Evolutionary conservation across 2,329 filamentous ascomycete genomes (phyloP), one percentile per base, ranked within the genome.

Genomic region (Ascocoryne sarcoides): DNA sequence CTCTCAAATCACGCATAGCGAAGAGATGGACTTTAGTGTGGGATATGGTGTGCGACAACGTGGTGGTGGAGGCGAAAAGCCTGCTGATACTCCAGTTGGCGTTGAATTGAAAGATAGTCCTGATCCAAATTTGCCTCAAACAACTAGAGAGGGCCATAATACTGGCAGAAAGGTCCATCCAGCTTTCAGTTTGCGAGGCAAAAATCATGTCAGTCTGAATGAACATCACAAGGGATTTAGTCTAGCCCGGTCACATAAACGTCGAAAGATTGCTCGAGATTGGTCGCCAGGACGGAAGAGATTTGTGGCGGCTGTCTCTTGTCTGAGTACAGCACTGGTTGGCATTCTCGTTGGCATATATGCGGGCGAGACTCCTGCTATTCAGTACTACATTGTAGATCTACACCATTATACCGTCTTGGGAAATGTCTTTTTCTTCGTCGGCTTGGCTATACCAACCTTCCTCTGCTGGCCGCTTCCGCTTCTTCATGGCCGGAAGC

Each of bases 321-420:
- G 84, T 55, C 64, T 82, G 49, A 86, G 83, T 51, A 86, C 83
- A 4, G 76, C 79, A 10, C 65, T 86, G 39, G 68, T 88, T 33
- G 84, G 84, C 0, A 64, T 84, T 18, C 66, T 87, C 16, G 65
- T 85, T 42, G 84, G 84, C 1, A 82, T 88, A 16, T 90, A 88
- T 57, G 79, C 82, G 40, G 84, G 84, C 3, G 72, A 87, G 50
- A 82, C 87, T 1, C 82, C 84, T n/a, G 75, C 78, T 3, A 84
- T 89, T 18, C 83, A 88, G 56, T 87, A 87, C 58, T 79, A 78
- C 52, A 75, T 89, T 47, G 77, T 76, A 17, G 82, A 88, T 51
- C 69, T 79, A 45, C 63, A 75, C 32, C 82, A 86, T 52, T 69
- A 75, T 44, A 71, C 77, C 2, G 77, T 87, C 19, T 67, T 85